A percentile compares a stretch with the other conserved stretches of the same genome.
Conservation (phyloP, 2,329 filamentous ascomycete genomes). For the Rutstroemia sp. region DNA sequence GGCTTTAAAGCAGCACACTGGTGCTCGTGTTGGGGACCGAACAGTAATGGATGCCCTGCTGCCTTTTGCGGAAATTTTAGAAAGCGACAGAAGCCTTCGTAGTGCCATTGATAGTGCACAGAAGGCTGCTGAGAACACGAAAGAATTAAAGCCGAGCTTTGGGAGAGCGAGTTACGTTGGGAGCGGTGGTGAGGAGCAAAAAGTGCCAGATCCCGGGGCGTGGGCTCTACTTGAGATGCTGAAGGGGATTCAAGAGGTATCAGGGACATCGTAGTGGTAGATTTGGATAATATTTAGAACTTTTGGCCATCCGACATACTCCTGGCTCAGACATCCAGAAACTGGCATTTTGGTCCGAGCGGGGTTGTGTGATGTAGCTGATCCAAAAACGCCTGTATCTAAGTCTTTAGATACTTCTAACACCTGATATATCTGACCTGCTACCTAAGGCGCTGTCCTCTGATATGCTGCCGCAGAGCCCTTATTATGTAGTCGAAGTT, state of each 20-base stretch:
- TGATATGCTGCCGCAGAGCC: neutral
- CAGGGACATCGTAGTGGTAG: neutral
- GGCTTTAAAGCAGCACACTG: slow-evolving; percentile 27
- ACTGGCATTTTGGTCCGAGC: neutral
- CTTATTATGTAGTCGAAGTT: slow-evolving; percentile 1
- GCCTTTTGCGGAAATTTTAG: slow-evolving; percentile 22
- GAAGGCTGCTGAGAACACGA: too few relatives aligned
- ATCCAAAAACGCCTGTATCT: neutral
- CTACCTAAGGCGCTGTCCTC: slow-evolving; percentile 3
- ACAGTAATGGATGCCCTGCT: slow-evolving; percentile 30
- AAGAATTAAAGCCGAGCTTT: neutral
- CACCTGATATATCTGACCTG: slow-evolving; percentile 1
- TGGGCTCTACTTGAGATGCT: neutral
- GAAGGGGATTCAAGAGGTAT: neutral
- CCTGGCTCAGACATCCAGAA: neutral
- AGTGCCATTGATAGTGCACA: too few relatives aligned
- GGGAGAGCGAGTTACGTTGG: neutral
- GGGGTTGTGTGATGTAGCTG: neutral
- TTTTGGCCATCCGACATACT: neutral
- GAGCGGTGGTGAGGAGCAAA: neutral
- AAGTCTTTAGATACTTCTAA: neutral
- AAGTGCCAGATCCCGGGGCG: neutral
- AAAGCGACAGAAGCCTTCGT: slow-evolving; percentile 30
- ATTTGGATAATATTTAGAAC: too few relatives aligned
- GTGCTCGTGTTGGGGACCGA: slow-evolving; percentile 26